Percentiles rank a stretch among this genome's conserved stretches.
phyloP scores from a whole-genome alignment of 805 yeast species.

The Candida gorgasii region DNA sequence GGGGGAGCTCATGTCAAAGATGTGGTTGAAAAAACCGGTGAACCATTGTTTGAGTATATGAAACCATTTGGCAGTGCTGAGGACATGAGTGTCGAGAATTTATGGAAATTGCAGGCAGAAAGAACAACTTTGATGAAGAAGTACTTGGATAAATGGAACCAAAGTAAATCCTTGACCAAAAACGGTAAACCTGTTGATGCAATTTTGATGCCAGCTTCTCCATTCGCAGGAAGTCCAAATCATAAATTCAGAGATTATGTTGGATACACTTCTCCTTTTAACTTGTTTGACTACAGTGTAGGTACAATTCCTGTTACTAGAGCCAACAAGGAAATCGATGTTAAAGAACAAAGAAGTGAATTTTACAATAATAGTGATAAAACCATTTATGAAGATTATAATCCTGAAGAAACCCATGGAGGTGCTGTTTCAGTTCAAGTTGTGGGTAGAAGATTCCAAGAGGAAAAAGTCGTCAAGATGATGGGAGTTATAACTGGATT shows the following conservation, averaged over 20 bases:
- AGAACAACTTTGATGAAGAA: slow-evolving; percentile 53
- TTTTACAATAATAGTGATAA: slow-evolving; percentile 49
- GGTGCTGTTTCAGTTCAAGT: slow-evolving; percentile 59
- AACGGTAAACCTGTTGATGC: slow-evolving; percentile 48
- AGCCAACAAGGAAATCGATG: slow-evolving; percentile 47
- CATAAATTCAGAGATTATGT: slow-evolving; percentile 51
- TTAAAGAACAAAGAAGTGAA: slow-evolving; percentile 25
- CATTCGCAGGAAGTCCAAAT: slow-evolving; percentile 68
- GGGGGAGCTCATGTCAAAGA: slow-evolving; percentile 61
- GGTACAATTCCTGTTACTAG: slow-evolving; percentile 57
- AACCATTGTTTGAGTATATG: slow-evolving; percentile 60
- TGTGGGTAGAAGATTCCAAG: slow-evolving; percentile 53
- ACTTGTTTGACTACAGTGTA: slow-evolving; percentile 68
- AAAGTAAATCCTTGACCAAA: slow-evolving; percentile 48
- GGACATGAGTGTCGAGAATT: slow-evolving; percentile 42
- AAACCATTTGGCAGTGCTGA: slow-evolving; percentile 59
- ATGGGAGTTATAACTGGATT: slow-evolving; percentile 31
- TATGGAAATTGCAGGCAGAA: slow-evolving; percentile 53
- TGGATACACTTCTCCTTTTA: slow-evolving; percentile 75
- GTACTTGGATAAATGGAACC: slow-evolving; percentile 56
- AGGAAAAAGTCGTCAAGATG: slow-evolving; percentile 56
- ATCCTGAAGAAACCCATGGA: slow-evolving; percentile 47
- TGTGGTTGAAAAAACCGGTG: slow-evolving; percentile 62
- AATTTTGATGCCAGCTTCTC: slow-evolving; percentile 63
- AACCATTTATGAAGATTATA: slow-evolving; percentile 48